These are phyloP conservation scores for Lophiotrema nucula DNA, from an alignment of 495 filamentous ascomycete genomes.

Conservation along the genomic window DNA sequence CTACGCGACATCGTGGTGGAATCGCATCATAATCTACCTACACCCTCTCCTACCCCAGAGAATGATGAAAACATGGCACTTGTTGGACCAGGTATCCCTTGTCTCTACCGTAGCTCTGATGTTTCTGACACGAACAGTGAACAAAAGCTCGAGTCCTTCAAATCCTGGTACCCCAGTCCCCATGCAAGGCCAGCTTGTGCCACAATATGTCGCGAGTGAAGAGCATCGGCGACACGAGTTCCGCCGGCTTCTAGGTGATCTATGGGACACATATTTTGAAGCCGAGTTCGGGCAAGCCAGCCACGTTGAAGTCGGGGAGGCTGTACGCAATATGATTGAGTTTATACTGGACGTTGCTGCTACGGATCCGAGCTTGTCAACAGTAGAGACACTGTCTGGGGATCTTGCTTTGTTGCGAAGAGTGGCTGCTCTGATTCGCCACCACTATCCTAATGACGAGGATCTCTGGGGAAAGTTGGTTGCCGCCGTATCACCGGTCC, in stretches of 20 bases:
- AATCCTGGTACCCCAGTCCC: neutral
- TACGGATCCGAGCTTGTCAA: neutral
- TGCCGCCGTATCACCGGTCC: neutral
- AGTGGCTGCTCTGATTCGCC: neutral
- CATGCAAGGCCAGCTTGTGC: neutral
- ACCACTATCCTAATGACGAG: neutral
- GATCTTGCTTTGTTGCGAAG: neutral
- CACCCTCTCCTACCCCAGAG: neutral
- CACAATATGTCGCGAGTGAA: neutral
- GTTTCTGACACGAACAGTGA: neutral
- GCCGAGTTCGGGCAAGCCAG: neutral
- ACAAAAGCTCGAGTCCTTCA: neutral
- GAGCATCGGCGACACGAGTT: neutral
- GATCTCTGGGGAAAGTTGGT: neutral
- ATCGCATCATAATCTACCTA: neutral
- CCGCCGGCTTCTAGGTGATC: neutral
- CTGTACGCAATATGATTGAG: neutral
- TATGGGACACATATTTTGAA: neutral
- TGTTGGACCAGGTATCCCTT: neutral
- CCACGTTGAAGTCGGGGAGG: neutral
- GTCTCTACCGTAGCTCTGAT: neutral
- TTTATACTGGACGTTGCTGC: neutral
- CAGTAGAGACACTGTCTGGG: neutral
- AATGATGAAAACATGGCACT: neutral
- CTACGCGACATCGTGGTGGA: neutral